These are phyloP conservation scores for Fraxinus nigra DNA, from an alignment of 305 asterid species.

Conservation along the genomic window DNA sequence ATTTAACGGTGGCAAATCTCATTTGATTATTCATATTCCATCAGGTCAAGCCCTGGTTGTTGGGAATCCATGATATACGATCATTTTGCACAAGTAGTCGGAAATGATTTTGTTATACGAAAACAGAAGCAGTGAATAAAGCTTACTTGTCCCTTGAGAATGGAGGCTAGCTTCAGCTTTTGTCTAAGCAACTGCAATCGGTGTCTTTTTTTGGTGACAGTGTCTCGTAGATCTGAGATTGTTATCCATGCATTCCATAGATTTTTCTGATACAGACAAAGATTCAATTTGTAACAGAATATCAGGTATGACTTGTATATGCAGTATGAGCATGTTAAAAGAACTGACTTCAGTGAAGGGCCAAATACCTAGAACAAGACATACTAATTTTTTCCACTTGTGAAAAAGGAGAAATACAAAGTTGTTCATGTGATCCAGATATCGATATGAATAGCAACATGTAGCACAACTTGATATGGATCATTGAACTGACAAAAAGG, in stretches of 20 bases:
- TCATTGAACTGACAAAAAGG: neutral
- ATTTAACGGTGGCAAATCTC: neutral
- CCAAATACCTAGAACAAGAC: neutral
- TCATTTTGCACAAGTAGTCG: neutral
- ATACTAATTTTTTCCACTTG: neutral
- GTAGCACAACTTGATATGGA: neutral
- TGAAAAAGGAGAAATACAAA: neutral
- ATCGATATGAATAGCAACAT: neutral
- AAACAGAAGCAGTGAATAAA: neutral
- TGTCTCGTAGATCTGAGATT: constrained; percentile 66
- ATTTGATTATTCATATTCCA: neutral
- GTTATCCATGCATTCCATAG: constrained; percentile 83
- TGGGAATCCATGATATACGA: neutral
- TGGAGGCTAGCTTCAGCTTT: constrained; percentile 67
- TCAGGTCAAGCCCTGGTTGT: neutral
- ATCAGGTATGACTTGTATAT: neutral
- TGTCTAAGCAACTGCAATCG: constrained; percentile 65
- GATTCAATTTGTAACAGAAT: constrained; percentile 17
- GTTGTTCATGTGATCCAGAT: neutral
- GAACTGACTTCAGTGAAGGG: neutral
- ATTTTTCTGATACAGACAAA: constrained; percentile 39
- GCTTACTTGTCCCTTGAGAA: constrained; percentile 66
- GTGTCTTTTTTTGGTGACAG: constrained; percentile 67
- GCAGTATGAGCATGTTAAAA: neutral
- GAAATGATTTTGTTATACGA: neutral